Percentiles rank a stretch among this genome's conserved stretches.
These are phyloP conservation scores for Lichina pygmaea DNA, from an alignment of 495 filamentous ascomycete genomes.

Conservation along the genomic window DNA sequence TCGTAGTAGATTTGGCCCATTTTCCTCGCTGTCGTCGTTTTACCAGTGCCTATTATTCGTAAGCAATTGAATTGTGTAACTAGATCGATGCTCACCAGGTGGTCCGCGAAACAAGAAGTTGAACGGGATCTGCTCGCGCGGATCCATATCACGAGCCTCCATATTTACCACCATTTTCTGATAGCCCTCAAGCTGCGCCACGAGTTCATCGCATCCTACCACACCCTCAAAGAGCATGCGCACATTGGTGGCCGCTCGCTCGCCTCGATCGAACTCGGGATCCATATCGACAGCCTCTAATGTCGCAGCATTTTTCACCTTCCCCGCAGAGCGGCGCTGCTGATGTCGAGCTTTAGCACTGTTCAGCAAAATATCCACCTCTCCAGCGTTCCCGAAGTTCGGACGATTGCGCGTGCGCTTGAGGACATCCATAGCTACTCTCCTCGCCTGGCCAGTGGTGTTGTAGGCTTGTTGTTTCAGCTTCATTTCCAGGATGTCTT, in stretches of 20 bases:
- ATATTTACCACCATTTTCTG: slow-evolving; percentile 24
- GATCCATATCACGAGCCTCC: slow-evolving; percentile 24
- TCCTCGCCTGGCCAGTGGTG: slow-evolving; percentile 15
- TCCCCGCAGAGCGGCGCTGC: slow-evolving; percentile 7
- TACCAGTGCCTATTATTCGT: slow-evolving; percentile 32
- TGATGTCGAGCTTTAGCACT: slow-evolving; percentile 31
- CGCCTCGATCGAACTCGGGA: slow-evolving; percentile 28
- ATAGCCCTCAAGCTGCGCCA: slow-evolving; percentile 31
- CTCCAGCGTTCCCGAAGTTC: slow-evolving; percentile 34
- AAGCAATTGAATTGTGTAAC: not conserved
- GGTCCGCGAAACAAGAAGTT: slow-evolving; percentile 39
- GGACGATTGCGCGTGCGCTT: slow-evolving; percentile 23
- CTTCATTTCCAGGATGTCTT: slow-evolving; percentile 17
- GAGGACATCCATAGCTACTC: slow-evolving; percentile 22
- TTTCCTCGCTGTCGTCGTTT: slow-evolving; percentile 41
- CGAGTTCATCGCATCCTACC: slow-evolving; percentile 35
- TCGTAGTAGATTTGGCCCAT: slow-evolving; percentile 55
- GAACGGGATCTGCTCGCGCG: slow-evolving; percentile 26
- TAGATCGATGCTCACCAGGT: slow-evolving; percentile 19
- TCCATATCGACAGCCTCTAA: slow-evolving; percentile 46
- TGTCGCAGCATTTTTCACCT: not conserved
- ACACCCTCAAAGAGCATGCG: slow-evolving; percentile 33
- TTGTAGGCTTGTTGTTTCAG: slow-evolving; percentile 19
- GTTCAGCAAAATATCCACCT: slow-evolving; percentile 38
- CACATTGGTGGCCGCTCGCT: slow-evolving; percentile 22